These are phyloP conservation scores for Candida ovalis DNA, from an alignment of 805 yeast genomes.

Conservation along the genomic window DNA sequence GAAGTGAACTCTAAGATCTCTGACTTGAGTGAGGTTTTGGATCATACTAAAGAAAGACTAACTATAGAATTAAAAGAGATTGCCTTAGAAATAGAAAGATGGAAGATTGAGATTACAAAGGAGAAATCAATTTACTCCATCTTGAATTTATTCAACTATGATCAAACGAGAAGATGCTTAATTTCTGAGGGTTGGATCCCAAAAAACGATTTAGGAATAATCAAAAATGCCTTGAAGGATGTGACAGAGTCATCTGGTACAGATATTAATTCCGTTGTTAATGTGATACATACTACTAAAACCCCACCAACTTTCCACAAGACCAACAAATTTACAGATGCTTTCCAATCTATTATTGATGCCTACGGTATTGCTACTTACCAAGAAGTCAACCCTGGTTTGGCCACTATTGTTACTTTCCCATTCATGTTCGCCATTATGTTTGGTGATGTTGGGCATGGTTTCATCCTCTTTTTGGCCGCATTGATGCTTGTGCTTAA, in stretches of 20 bases:
- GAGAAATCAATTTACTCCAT: slow-evolving; percentile 82
- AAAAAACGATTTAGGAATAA: slow-evolving; percentile 60
- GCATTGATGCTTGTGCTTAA: slow-evolving; percentile 52
- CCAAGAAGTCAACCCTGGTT: slow-evolving; percentile 71
- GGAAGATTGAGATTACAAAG: slow-evolving; percentile 66
- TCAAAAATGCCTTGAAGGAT: slow-evolving; percentile 63
- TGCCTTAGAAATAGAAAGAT: slow-evolving; percentile 67
- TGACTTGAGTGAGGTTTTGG: slow-evolving; percentile 49
- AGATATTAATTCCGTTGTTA: slow-evolving; percentile 48
- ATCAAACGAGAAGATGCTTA: slow-evolving; percentile 77
- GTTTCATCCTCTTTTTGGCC: slow-evolving; percentile 55
- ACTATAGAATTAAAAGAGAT: slow-evolving; percentile 74
- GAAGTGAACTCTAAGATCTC: slow-evolving; percentile 44
- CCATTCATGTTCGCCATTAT: slow-evolving; percentile 82
- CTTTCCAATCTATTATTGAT: slow-evolving; percentile 67
- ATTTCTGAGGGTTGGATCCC: slow-evolving; percentile 99
- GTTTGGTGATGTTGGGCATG: slow-evolving; percentile 84
- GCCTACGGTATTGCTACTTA: slow-evolving; percentile 78
- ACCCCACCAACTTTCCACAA: slow-evolving; percentile 72
- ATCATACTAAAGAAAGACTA: slow-evolving; percentile 63
- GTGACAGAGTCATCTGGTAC: slow-evolving; percentile 49
- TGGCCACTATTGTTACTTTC: slow-evolving; percentile 70
- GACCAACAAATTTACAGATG: slow-evolving; percentile 64
- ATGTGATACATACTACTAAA: slow-evolving; percentile 59
- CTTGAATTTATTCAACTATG: slow-evolving; percentile 76